Evolutionary conservation across 2,329 filamentous ascomycete genomes (phyloP).

Genomic region (Sarocladium brachiariae): DNA sequence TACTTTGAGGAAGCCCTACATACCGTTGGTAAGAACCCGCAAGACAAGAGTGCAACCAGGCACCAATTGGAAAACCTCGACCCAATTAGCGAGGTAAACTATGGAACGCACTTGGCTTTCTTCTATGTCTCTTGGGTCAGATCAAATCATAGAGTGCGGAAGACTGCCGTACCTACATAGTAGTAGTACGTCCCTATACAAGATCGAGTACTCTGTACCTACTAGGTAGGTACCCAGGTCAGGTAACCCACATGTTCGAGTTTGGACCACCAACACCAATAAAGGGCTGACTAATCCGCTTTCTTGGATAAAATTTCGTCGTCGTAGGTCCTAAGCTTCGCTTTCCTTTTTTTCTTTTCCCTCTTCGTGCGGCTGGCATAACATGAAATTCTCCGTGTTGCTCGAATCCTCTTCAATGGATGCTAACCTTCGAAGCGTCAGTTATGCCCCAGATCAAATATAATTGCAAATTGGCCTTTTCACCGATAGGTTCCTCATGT

Average conservation of each 20-base stretch:
- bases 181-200: too few relatives aligned
- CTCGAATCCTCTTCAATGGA: constrained; percentile 58
- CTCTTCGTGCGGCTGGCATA: constrained; percentile 76
- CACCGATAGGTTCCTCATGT: constrained; percentile 31
- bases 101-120: too few relatives aligned
- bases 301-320: constrained; percentile 24
- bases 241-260: not conserved
- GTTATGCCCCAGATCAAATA: constrained; percentile 69
- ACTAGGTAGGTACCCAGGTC: too few relatives aligned
- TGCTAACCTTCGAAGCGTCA: constrained; percentile 55
- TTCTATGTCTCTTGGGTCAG: too few relatives aligned
- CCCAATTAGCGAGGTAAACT: too few relatives aligned
- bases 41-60: too few relatives aligned
- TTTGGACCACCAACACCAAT: not conserved
- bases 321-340: constrained; percentile 17
- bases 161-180: too few relatives aligned
- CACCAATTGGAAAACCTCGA: too few relatives aligned
- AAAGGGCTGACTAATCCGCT: constrained; percentile 18
- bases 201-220: too few relatives aligned
- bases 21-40: too few relatives aligned
- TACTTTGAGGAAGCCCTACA: too few relatives aligned
- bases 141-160: too few relatives aligned
- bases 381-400: constrained; percentile 70
- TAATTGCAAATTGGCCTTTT: constrained; percentile 66
- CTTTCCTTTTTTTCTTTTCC: constrained; percentile 43